Percentiles rank a stretch among this genome's conserved stretches.
phyloP scores from a whole-genome alignment of 2,329 filamentous ascomycete species.

The Pleomassaria siparia region DNA sequence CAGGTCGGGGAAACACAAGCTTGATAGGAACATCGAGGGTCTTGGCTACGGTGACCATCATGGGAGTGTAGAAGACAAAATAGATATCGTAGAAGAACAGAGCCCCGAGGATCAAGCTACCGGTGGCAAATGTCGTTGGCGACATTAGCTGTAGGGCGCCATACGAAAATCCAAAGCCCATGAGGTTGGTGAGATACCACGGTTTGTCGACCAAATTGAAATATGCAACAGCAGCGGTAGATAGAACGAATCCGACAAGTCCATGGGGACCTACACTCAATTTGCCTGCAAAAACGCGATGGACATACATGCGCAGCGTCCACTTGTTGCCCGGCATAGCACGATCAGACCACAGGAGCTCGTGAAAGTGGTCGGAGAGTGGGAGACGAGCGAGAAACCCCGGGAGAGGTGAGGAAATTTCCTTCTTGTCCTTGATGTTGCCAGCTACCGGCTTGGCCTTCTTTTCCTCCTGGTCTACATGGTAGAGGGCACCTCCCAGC shows the following conservation, averaged over 20 bases:
- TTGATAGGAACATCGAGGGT: slow-evolving; percentile 92
- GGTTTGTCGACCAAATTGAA: slow-evolving; percentile 63
- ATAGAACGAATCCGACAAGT: slow-evolving; percentile 58
- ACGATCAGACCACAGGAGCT: slow-evolving; percentile 53
- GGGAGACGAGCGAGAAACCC: slow-evolving; percentile 51
- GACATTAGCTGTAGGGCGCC: slow-evolving; percentile 80
- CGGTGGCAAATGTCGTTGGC: slow-evolving; percentile 82
- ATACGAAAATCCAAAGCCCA: slow-evolving; percentile 88
- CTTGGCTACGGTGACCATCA: slow-evolving; percentile 86
- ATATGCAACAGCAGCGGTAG: slow-evolving; percentile 62
- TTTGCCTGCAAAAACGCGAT: slow-evolving; percentile 52
- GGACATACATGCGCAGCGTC: slow-evolving; percentile 55
- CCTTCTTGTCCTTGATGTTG: slow-evolving; percentile 19
- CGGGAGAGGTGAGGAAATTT: slow-evolving; percentile 52
- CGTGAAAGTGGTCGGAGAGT: slow-evolving; percentile 41
- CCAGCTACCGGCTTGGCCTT: slow-evolving; percentile 38
- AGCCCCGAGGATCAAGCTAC: slow-evolving; percentile 72
- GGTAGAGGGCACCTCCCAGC: slow-evolving; percentile 53
- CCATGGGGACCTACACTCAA: slow-evolving; percentile 58
- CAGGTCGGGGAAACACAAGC: slow-evolving; percentile 75
- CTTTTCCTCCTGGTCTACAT: slow-evolving; percentile 40
- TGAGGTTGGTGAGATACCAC: slow-evolving; percentile 78
- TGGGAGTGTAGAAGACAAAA: slow-evolving; percentile 84
- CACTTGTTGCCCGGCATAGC: slow-evolving; percentile 54
- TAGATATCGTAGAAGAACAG: slow-evolving; percentile 96